phyloP scores from a whole-genome alignment of 768 basidiomycete species.

The Candolleomyces aberdarensis region DNA sequence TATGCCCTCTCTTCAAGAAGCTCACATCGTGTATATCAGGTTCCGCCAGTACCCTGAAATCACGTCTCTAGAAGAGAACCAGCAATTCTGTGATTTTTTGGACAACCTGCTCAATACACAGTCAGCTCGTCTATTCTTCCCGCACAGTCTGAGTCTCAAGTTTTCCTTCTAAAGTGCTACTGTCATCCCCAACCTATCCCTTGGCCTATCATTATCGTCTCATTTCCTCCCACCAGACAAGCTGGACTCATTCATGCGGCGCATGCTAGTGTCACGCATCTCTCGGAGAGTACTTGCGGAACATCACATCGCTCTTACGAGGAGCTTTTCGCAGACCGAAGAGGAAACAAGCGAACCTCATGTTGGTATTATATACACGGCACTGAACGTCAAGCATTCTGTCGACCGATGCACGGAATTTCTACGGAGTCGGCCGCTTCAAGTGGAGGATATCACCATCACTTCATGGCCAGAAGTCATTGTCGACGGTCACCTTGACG shows the following conservation, averaged over 20 bases:
- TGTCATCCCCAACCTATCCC: conserved; percentile 77
- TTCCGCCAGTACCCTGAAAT: conserved; percentile 74
- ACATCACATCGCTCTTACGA: conserved; percentile 83
- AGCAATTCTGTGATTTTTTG: conserved; percentile 73
- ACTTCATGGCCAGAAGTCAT: conserved; percentile 59
- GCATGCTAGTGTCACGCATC: conserved; percentile 89
- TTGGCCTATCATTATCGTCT: conserved; percentile 84
- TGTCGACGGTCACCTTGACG: conserved; percentile 69
- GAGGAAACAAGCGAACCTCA: conserved; percentile 48
- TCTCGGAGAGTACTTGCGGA: conserved; percentile 86
- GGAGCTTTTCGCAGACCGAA: conserved; percentile 40
- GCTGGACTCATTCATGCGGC: conserved; percentile 83
- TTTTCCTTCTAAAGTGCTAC: conserved; percentile 46
- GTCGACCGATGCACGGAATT: conserved; percentile 66
- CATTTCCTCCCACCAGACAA: conserved; percentile 73
- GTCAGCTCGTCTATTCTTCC: conserved; percentile 38
- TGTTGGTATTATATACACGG: conserved; percentile 85
- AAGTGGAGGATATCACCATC: conserved; percentile 35
- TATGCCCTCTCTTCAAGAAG: not conserved
- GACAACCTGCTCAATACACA: conserved; percentile 66
- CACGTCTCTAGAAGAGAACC: conserved; percentile 70
- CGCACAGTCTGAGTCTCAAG: not conserved
- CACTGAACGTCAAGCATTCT: conserved; percentile 63
- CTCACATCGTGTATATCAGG: conserved; percentile 31
- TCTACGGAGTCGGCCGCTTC: conserved; percentile 46